Base-by-base conservation (phyloP, 345 rosid species). In the Hibiscus mutabilis region DNA sequence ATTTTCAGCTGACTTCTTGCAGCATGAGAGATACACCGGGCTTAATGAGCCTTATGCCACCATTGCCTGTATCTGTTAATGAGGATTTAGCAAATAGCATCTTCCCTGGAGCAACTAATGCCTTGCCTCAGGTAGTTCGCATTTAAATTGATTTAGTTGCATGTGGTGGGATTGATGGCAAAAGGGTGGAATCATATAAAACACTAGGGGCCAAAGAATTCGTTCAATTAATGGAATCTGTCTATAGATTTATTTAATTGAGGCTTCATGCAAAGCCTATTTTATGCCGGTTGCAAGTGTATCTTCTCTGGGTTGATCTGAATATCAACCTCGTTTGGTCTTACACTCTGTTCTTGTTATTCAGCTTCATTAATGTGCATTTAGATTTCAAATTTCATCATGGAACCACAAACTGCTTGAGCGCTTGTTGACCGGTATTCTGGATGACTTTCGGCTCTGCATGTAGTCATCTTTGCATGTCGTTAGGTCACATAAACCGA, bases 41-140 rank as follows among this genome's bases (percentile, higher is more conserved):
- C 76, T 83, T 91, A 78, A 91, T 94, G 97, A 89, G 88, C 73
- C 93, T 82, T 73, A 91, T 91, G 98, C 93, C 91, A 53, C 93
- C 98, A 24, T 84, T 94, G 68, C 89, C 86, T 24, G 87, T 84
- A 62, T 78, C 85, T 60, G 80, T 94, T 60, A 65, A 83, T 35
- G 92, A 86, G 73, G 86, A 89, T 81, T 90, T 94, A 70, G 89
- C 87, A 19, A 84, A 69, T 78, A 82, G 82, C 77, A 66, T 90
- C 70, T 76, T 87, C 73, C 88, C 88, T 59, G 80, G 62, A 72
- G 71, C 82, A 55, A 73, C 75, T 72, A 81, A 79, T 77, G 65
- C 87, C 64, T 76, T 88, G 75, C 89, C 86, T 74, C 83, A 83
- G 89, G 91, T 89, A 82, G 47, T 3, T 47, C 13, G 24, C 49